Evolutionary conservation across 2,329 filamentous ascomycete genomes (phyloP).

Genomic region (Lecanicillium sp.): DNA sequence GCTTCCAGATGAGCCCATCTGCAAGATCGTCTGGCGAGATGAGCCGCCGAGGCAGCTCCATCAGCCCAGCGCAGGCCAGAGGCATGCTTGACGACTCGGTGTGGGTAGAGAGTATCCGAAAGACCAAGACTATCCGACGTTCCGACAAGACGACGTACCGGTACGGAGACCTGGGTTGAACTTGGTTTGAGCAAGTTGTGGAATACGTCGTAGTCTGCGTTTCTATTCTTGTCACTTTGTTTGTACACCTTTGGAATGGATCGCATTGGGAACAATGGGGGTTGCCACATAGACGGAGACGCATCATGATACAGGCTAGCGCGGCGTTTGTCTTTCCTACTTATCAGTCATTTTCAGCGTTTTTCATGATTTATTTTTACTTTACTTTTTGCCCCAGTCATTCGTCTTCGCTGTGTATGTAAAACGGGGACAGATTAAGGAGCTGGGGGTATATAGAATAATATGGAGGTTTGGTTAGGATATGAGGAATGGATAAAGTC

Average conservation of each 20-base stretch:
- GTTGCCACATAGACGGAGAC: too few species aligned
- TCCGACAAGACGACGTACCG: slow-evolving; percentile 28
- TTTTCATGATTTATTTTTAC: too few species aligned
- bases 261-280: too few species aligned
- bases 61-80: slow-evolving; percentile 70
- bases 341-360: too few species aligned
- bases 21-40: slow-evolving; percentile 25
- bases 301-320: too few species aligned
- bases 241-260: neutral
- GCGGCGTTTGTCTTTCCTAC: too few species aligned
- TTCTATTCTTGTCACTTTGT: slow-evolving; percentile 6
- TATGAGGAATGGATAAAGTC: too few species aligned
- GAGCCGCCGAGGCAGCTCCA: slow-evolving; percentile 58
- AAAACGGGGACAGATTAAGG: too few species aligned
- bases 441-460: too few species aligned
- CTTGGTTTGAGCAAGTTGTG: neutral
- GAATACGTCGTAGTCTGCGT: slow-evolving; percentile 1
- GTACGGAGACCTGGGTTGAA: slow-evolving; percentile 20
- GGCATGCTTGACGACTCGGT: slow-evolving; percentile 81
- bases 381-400: too few species aligned
- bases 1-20: slow-evolving; percentile 45
- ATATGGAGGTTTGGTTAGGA: too few species aligned
- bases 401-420: too few species aligned
- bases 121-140: slow-evolving; percentile 66
- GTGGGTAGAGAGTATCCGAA: slow-evolving; percentile 87